These are phyloP conservation scores for Ophiocordyceps robertsii DNA, from an alignment of 2,329 filamentous ascomycete genomes.

Conservation along the genomic window DNA sequence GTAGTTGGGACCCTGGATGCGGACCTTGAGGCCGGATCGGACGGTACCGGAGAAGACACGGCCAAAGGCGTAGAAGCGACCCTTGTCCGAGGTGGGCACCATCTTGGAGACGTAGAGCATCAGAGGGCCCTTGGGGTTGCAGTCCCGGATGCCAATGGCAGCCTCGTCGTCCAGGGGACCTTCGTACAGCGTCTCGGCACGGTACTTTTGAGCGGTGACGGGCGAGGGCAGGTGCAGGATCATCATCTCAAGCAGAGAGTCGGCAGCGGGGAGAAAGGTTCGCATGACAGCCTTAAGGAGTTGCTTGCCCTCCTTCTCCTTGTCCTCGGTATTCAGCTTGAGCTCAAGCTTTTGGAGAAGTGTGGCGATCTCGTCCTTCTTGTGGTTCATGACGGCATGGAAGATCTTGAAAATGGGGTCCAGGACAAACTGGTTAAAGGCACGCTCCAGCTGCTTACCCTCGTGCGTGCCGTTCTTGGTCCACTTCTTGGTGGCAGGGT, in stretches of 20 bases:
- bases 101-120: constrained; percentile 99
- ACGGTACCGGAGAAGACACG: constrained; percentile 99
- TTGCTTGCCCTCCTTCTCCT: constrained; percentile 90
- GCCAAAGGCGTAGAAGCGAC: constrained; percentile 99
- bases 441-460: constrained; percentile 86
- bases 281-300: constrained; percentile 97
- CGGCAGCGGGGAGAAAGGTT: constrained; percentile 96
- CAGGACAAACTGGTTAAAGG: constrained; percentile 99
- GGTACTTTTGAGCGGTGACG: constrained; percentile 91
- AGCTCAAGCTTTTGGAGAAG: constrained; percentile 90
- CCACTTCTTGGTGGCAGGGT: constrained; percentile 99
- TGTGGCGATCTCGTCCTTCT: constrained; percentile 76
- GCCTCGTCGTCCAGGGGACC: constrained; percentile 86
- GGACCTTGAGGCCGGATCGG: constrained; percentile 95
- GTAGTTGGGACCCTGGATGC: constrained; percentile 99
- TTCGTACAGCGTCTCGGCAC: constrained; percentile 97
- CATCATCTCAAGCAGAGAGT: constrained; percentile 99
- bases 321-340: constrained; percentile 79
- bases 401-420: constrained; percentile 99
- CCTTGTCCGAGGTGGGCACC: constrained; percentile 99
- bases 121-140: constrained; percentile 92
- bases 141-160: constrained; percentile 95
- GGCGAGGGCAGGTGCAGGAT: constrained; percentile 97
- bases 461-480: constrained; percentile 74
- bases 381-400: constrained; percentile 92